Evolutionary conservation across 2,329 filamentous ascomycete genomes (phyloP), one percentile per base, ranked within the genome.

Genomic region (Ceratocystis harringtonii): DNA sequence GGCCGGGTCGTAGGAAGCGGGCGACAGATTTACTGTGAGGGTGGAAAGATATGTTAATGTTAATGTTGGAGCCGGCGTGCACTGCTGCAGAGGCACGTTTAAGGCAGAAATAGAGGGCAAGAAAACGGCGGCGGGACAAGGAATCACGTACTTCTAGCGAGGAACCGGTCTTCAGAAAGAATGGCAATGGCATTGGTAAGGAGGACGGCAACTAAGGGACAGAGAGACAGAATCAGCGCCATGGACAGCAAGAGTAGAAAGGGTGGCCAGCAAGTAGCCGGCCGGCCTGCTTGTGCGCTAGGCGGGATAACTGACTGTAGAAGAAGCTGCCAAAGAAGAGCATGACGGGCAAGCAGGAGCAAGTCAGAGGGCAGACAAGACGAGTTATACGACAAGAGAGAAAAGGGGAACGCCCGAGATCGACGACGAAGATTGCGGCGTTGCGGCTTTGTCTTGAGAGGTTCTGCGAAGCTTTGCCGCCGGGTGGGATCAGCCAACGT

Each of bases 151-250:
- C 75, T 95, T 70, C 75, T 87, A 77, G 88, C 77, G 70, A 96
- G 88, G 76, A 96, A 96, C 68, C 91, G 88, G 77, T 96, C 91
- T 83, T 96, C 92, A 71, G 90, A 95, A 69, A 97, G 87, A 73
- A 96, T 85, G 69, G 92, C 90, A 73, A 97, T 87, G 70, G 90
- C 90, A 77, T 99, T 99, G 77, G 94, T 86, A 74, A 97, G 83
- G 72, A 97, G 89, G 74, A 95, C 81, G 70, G 85, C 82, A 70
- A 92, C 89, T 75, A 68, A 57, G 8, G 17, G 19, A 30, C 22
- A 41, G 32, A n/a, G 17, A 43, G 22, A 12, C 25, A 28, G 25
- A 41, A 15, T 28, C 15, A 41, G 48, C 48, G n/a, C 15, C 19
- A 15, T 52, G 19, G 15, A 19, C 45, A 61, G 15, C 19, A 43